A percentile compares a stretch with the other conserved stretches of the same genome.
Evolutionary conservation across 2,329 filamentous ascomycete genomes (phyloP).

Genomic region (Magnaporthiopsis rhizophila): DNA sequence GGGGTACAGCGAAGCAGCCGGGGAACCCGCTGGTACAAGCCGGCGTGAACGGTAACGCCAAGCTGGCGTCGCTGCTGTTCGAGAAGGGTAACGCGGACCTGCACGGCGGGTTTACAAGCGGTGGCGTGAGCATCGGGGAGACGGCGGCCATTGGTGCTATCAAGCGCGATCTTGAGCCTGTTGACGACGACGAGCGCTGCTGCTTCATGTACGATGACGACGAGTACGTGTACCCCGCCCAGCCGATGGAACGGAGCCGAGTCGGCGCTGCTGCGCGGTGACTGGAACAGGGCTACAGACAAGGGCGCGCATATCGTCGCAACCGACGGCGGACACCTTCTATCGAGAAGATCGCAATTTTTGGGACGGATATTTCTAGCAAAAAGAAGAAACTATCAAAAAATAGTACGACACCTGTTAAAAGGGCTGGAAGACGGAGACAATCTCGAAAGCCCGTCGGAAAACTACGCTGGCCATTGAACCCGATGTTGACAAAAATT

Average conservation of each 20-base stretch:
- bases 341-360: too few relatives aligned
- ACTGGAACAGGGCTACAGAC: background rate
- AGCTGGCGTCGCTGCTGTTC: background rate
- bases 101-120: background rate
- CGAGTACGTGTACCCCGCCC: background rate
- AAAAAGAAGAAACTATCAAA: too few relatives aligned
- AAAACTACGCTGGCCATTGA: too few relatives aligned
- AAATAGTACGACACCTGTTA: too few relatives aligned
- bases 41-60: background rate
- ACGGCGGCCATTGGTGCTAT: background rate
- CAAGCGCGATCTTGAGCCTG: background rate
- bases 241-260: background rate
- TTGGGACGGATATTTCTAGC: too few relatives aligned
- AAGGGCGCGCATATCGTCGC: slow-evolving; percentile 1
- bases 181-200: background rate
- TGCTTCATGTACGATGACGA: background rate
- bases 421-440: too few relatives aligned
- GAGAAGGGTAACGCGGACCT: background rate
- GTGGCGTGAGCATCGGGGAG: background rate
- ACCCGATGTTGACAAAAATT: too few relatives aligned
- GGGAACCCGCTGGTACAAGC: background rate
- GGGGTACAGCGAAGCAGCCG: background rate
- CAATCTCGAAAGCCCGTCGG: too few relatives aligned
- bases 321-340: too few relatives aligned
- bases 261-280: background rate